Evolutionary conservation across 2,329 filamentous ascomycete species (phyloP).

Genomic region (Thermoascus crustaceus): DNA sequence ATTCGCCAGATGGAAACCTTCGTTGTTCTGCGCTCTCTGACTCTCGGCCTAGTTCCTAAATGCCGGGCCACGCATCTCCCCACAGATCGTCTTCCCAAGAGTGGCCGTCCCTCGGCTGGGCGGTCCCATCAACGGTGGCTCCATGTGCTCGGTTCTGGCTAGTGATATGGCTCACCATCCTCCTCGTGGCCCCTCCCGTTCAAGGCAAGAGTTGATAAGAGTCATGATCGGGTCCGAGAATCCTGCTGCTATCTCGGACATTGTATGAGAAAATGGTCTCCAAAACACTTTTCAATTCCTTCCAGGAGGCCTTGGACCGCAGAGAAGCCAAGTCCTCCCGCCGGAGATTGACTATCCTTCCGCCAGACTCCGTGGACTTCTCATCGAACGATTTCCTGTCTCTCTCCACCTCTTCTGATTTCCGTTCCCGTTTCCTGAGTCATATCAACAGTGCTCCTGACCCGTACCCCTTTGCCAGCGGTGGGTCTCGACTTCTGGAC

Average conservation of each 20-base stretch:
- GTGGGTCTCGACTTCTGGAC: slow-evolving; percentile 56
- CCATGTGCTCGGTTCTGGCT: no score
- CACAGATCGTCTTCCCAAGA: no score
- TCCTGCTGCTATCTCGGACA: slow-evolving; percentile 8
- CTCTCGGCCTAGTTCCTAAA: no score
- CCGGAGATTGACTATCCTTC: slow-evolving; percentile 40
- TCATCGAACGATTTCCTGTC: slow-evolving; percentile 61
- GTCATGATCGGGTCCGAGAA: no score
- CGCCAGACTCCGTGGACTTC: slow-evolving; percentile 45
- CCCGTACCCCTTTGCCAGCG: slow-evolving; percentile 43
- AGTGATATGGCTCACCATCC: no score
- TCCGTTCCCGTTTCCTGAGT: slow-evolving; percentile 42
- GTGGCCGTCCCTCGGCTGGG: no score
- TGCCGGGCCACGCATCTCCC: no score
- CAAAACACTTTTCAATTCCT: slow-evolving; percentile 20
- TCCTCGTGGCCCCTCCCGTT: no score
- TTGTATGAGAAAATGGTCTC: slow-evolving; percentile 2
- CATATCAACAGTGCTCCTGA: slow-evolving; percentile 35
- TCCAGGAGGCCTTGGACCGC: slow-evolving; percentile 26
- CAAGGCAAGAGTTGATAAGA: no score
- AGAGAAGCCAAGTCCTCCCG: slow-evolving; percentile 39
- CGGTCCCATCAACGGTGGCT: no score
- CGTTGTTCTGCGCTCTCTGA: not conserved
- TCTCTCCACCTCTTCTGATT: slow-evolving; percentile 39
- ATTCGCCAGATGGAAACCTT: slow-evolving; percentile 1